Conservation (phyloP, 768 basidiomycete species). For the Dioszegia hungarica region DNA sequence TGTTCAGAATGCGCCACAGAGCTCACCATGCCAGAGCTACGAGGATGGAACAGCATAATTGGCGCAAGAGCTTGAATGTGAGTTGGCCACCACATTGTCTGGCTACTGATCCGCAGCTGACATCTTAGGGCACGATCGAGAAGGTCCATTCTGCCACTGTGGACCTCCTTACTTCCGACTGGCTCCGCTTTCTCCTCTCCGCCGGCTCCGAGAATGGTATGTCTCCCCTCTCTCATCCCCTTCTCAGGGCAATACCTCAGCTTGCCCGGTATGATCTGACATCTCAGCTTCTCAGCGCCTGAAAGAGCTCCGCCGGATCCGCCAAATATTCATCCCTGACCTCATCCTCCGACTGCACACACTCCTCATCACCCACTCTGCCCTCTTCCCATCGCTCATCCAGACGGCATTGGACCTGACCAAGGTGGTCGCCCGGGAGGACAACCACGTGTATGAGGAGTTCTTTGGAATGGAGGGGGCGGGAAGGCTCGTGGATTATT, state of each 20-base stretch:
- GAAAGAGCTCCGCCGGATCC: conserved; percentile 69
- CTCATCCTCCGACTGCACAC: conserved; percentile 78
- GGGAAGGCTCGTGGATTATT: conserved; percentile 64
- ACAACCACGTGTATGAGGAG: conserved; percentile 78
- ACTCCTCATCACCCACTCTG: conserved; percentile 62
- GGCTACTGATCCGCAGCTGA: conserved; percentile 8
- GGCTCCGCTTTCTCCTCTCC: conserved; percentile 25
- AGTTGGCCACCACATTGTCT: not conserved
- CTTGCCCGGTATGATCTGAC: not conserved
- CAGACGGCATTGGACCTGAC: conserved; percentile 68
- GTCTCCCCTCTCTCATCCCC: conserved; percentile 19
- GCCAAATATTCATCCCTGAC: conserved; percentile 84
- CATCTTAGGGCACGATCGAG: conserved; percentile 54
- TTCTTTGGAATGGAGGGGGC: conserved; percentile 58
- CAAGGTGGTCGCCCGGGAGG: conserved; percentile 82
- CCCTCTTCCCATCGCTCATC: conserved; percentile 62
- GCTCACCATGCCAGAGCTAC: conserved; percentile 23
- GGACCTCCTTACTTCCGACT: conserved; percentile 58
- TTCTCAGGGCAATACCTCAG: no score
- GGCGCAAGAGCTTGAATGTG: conserved; percentile 36
- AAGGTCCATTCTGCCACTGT: conserved; percentile 62
- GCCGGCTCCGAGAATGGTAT: conserved; percentile 14
- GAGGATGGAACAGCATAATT: conserved; percentile 46
- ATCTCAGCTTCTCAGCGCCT: conserved; percentile 54
- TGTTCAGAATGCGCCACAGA: not conserved